These are phyloP conservation scores for Sporisorium iseilematis-ciliati DNA, from an alignment of 1,284 basidiomycete genomes.

Conservation along the genomic window DNA sequence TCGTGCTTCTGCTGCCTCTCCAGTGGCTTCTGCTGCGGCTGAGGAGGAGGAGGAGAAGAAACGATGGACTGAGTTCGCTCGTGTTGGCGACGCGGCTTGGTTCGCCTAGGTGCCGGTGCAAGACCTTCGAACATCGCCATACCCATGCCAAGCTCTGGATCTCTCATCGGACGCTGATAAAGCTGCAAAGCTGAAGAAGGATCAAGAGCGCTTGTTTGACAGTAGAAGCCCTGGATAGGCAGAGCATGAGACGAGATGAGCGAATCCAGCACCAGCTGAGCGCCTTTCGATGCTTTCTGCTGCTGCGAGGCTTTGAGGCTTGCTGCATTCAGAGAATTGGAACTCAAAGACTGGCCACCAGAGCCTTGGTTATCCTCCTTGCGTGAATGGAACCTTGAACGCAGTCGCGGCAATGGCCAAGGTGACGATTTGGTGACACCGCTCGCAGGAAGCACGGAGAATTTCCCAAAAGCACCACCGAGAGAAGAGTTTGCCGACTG, in stretches of 20 bases:
- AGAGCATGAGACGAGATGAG: constrained; percentile 41
- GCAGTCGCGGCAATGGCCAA: not conserved
- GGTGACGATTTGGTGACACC: not conserved
- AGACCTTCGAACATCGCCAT: not conserved
- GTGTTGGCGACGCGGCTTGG: no score
- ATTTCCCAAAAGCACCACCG: no score
- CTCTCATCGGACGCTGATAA: not conserved
- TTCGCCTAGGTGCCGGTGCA: no score
- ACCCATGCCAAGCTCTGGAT: constrained; percentile 2
- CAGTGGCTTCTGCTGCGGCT: not conserved
- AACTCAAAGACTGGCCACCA: no score
- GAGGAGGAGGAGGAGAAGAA: no score
- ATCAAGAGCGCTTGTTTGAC: constrained; percentile 1
- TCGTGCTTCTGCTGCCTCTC: not conserved
- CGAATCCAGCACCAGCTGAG: constrained; percentile 37
- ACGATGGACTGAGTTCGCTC: no score
- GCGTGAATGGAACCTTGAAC: not conserved
- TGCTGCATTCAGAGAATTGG: not conserved
- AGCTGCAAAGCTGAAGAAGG: not conserved
- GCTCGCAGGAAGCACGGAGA: no score
- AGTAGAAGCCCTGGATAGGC: constrained; percentile 47
- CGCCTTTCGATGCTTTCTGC: not conserved
- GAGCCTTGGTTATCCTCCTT: no score
- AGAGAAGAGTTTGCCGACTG: no score
- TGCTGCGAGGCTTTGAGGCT: no score